phyloP scores from a whole-genome alignment of 192 early-diverging fungal species.

The Rhizoclosmatium globosum region DNA sequence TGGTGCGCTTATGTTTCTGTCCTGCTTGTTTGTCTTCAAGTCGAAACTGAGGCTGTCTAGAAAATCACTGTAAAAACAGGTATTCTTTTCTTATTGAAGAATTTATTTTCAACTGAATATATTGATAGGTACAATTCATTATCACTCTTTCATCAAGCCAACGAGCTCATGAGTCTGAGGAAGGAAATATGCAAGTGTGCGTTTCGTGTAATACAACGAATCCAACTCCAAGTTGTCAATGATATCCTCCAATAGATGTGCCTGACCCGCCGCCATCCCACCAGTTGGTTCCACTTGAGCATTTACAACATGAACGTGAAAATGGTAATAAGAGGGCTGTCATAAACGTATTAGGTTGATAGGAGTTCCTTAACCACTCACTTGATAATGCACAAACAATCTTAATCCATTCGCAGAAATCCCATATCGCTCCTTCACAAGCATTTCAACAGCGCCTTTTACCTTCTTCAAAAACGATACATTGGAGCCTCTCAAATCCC shows the following conservation, averaged over 20 bases:
- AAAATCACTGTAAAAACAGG: no score
- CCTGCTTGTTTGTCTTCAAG: constrained; percentile 39
- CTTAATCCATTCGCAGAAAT: not conserved
- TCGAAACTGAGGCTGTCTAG: constrained; percentile 19
- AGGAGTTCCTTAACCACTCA: not conserved
- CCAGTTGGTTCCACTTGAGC: constrained; percentile 15
- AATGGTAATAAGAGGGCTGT: constrained; percentile 28
- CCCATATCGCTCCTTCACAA: constrained; percentile 2
- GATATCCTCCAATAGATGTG: constrained; percentile 29
- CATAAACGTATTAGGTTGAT: not conserved
- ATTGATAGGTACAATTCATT: not conserved
- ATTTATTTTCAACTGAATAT: no score
- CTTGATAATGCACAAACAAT: constrained; percentile 29
- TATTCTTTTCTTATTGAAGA: no score
- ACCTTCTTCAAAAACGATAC: constrained; percentile 3
- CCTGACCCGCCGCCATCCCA: constrained; percentile 30
- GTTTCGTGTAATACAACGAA: not conserved
- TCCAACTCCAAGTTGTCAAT: constrained; percentile 25
- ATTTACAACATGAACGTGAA: constrained; percentile 32
- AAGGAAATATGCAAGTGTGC: constrained; percentile 15
- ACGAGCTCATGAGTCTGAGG: constrained; percentile 14
- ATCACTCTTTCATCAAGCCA: not conserved
- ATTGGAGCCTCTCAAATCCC: constrained; percentile 8
- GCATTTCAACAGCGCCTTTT: not conserved
- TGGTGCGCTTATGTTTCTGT: constrained; percentile 19